Evolutionary conservation across 2,329 filamentous ascomycete species (phyloP).

Genomic region (Fusarium burgessii): DNA sequence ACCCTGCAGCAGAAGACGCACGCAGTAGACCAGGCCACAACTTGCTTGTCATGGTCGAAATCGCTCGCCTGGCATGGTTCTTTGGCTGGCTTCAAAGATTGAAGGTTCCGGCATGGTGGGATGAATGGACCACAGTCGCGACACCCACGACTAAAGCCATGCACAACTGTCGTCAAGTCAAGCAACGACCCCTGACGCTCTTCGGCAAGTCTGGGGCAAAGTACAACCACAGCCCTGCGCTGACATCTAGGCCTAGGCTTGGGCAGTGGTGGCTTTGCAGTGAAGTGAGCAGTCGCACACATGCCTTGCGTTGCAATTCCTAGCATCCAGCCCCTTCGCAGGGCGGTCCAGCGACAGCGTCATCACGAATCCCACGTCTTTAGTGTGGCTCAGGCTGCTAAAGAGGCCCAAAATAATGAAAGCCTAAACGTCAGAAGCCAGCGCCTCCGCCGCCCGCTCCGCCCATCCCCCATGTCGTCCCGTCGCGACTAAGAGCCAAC

Average conservation of each 20-base stretch:
- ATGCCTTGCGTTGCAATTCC: slow-evolving; percentile 21
- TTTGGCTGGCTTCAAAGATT: slow-evolving; percentile 31
- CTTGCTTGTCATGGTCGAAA: slow-evolving; percentile 19
- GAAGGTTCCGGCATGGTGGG: slow-evolving; percentile 29
- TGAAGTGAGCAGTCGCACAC: slow-evolving; percentile 39
- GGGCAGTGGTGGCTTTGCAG: slow-evolving; percentile 41
- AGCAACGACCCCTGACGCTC: slow-evolving; percentile 37
- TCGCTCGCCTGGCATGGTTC: slow-evolving; percentile 31
- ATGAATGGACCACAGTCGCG: slow-evolving; percentile 31
- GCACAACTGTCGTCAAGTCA: slow-evolving; percentile 40
- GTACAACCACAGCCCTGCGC: slow-evolving; percentile 44
- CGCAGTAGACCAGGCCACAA: slow-evolving; percentile 20
- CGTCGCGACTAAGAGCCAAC: slow-evolving; percentile 40
- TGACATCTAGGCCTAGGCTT: slow-evolving; percentile 34
- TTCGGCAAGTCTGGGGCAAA: slow-evolving; percentile 43
- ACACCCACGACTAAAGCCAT: slow-evolving; percentile 28
- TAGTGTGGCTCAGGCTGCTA: slow-evolving; percentile 43
- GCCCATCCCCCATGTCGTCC: slow-evolving; percentile 40
- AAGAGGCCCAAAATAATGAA: slow-evolving; percentile 35
- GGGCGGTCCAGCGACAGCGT: slow-evolving; percentile 37
- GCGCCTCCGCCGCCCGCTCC: slow-evolving; percentile 37
- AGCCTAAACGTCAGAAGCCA: slow-evolving; percentile 36
- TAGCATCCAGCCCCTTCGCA: slow-evolving; percentile 38
- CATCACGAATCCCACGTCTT: slow-evolving; percentile 31
- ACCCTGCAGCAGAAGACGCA: slow-evolving; percentile 41